These are phyloP conservation scores for Spencermartinsiella ligniputridi DNA, from an alignment of 1,139 yeast genomes.

Conservation along the genomic window DNA sequence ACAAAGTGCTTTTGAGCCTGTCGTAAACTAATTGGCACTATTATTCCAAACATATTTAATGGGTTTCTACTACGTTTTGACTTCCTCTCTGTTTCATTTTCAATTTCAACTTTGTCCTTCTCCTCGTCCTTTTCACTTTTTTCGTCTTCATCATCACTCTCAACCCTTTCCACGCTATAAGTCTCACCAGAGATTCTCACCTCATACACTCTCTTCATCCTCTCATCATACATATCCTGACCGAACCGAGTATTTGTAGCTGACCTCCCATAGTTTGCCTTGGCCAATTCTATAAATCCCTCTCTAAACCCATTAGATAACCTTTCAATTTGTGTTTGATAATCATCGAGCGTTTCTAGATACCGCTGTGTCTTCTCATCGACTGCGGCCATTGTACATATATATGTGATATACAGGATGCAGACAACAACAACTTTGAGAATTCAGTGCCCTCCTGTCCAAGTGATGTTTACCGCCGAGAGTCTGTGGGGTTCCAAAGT, in stretches of 20 bases:
- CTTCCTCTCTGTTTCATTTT: not conserved
- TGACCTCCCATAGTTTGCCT: constrained; percentile 30
- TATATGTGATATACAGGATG: not conserved
- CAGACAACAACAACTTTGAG: not conserved
- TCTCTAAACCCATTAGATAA: constrained; percentile 11
- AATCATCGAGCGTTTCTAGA: constrained; percentile 19
- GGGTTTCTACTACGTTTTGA: constrained; percentile 35
- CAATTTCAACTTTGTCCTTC: not conserved
- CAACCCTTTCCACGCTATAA: not conserved
- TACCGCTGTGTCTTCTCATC: constrained; percentile 13
- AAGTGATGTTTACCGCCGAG: not conserved
- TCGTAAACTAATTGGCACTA: constrained; percentile 44
- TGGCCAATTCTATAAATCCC: constrained; percentile 31
- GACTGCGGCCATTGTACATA: constrained; percentile 2
- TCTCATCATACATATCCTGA: constrained; percentile 30
- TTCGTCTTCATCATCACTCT: not conserved
- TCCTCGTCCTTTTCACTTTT: not conserved
- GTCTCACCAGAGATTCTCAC: constrained; percentile 3
- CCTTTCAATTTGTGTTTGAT: constrained; percentile 11
- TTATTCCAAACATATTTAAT: constrained; percentile 46
- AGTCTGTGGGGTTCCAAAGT: not conserved
- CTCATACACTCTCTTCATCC: constrained; percentile 14
- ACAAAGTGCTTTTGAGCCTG: constrained; percentile 40
- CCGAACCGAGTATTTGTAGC: constrained; percentile 24
- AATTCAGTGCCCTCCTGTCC: not conserved